Conservation (phyloP, 2,329 filamentous ascomycete species). For the Leptographium flavum region DNA sequence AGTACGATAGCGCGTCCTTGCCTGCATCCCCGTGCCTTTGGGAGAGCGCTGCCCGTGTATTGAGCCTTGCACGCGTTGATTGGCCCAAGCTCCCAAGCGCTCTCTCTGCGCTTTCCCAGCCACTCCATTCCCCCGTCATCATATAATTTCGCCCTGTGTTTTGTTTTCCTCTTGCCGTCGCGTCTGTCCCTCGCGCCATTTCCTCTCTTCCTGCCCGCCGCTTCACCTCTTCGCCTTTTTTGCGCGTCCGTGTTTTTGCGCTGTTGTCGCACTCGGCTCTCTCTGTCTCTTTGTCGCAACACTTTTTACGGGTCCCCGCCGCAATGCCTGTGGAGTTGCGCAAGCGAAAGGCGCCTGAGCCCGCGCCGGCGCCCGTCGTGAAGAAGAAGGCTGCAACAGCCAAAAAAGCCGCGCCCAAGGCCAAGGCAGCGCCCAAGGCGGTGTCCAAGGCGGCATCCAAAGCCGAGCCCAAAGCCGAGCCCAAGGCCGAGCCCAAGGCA, state of each 20-base stretch:
- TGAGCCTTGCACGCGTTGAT: conserved; percentile 1
- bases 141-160: neutral
- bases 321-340: conserved; percentile 43
- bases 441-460: conserved; percentile 2
- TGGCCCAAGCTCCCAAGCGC: conserved; percentile 2
- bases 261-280: neutral
- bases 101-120: neutral
- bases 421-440: conserved; percentile 1
- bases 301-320: neutral
- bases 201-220: neutral
- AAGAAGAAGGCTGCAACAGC: conserved; percentile 20
- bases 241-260: too few species aligned
- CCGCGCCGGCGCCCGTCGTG: conserved; percentile 29
- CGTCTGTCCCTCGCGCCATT: neutral
- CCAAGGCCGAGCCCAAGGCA: conserved; percentile 14
- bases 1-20: neutral
- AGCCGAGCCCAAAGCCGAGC: conserved; percentile 4
- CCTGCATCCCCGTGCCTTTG: neutral
- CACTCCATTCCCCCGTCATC: conserved; percentile 3
- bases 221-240: too few species aligned
- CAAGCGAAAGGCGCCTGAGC: conserved; percentile 44
- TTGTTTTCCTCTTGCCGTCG: neutral
- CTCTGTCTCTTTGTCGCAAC: neutral
- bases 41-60: neutral
- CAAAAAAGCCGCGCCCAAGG: conserved; percentile 1